Evolutionary conservation across 2,329 filamentous ascomycete genomes (phyloP).

Genomic region (Remersonia thermophila): DNA sequence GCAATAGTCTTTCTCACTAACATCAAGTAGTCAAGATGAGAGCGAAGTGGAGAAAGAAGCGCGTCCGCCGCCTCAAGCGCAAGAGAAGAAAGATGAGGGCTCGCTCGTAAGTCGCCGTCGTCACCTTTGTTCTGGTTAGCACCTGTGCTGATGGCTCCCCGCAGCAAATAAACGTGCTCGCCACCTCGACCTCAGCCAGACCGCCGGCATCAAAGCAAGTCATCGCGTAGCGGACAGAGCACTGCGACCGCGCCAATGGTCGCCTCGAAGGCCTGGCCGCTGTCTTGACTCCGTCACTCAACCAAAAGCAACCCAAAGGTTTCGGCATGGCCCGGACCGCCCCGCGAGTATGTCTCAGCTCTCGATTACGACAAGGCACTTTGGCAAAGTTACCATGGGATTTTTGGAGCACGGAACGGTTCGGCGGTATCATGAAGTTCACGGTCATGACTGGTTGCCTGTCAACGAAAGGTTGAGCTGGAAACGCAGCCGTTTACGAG

Average conservation of each 20-base stretch:
- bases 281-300: conserved; percentile 6
- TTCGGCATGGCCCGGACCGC: conserved; percentile 10
- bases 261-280: conserved; percentile 10
- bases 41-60: conserved; percentile 99
- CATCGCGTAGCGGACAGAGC: conserved; percentile 17
- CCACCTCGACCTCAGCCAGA: conserved; percentile 42
- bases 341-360: conserved; percentile 6
- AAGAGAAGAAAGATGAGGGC: conserved; percentile 99
- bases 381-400: conserved; percentile 8
- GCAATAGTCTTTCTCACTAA: conserved; percentile 6
- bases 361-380: conserved; percentile 1
- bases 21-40: conserved; percentile 47
- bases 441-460: conserved; percentile 17
- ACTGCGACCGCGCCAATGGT: conserved; percentile 4
- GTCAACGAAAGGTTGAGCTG: conserved; percentile 16
- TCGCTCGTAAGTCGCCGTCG: conserved; percentile 62
- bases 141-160: too few relatives aligned
- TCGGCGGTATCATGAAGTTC: conserved; percentile 14
- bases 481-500: conserved; percentile 12
- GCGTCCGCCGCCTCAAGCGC: conserved; percentile 95
- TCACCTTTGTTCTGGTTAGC: too few relatives aligned
- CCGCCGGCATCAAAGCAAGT: conserved; percentile 19
- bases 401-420: conserved; percentile 7
- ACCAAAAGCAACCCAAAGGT: conserved; percentile 8
- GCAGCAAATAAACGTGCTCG: conserved; percentile 55